Base-by-base conservation (phyloP, 2,329 filamentous ascomycete species). In the Beauveria sp. region DNA sequence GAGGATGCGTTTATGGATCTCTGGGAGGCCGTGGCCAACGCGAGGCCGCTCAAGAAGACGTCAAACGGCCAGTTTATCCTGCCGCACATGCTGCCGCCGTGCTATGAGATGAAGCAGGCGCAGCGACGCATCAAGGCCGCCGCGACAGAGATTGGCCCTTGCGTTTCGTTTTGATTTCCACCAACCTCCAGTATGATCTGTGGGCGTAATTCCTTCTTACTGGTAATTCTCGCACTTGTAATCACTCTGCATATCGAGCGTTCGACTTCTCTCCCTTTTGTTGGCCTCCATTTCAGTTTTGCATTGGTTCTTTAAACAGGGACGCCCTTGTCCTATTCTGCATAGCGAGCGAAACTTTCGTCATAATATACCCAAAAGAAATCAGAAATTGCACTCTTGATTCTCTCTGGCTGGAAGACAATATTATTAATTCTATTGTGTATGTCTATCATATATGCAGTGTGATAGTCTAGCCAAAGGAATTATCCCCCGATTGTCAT, bases 21-120 rank as follows among this genome's bases (percentile, higher is more conserved):
- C 10, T 71, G 68, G 70, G 65, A 67, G 65, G 30, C 59, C 2
- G 62, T 69, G 2, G 64, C 66, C 2, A 67, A 68, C 3, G 34
- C 51, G 2, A 22, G 69, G 43, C 67, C 66, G 3, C 16, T 71
- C 56, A 61, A 61, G 9, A 65, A 66, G 55, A 66, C 66, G 37
- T 14, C 62, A 8, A 63, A 64, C 8, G 64, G 66, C 0, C 59
- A 62, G 34, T 60, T 66, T 1, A 61, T 66, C 16, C 57, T 70
- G 52, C 64, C 64, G 47, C 48, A 59, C 18, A 59, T 61, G 58
- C 58, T 61, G 51, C 58, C 58, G 58, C 43, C 58, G 40, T 55
- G 44, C 20, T 41, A 20, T 28, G 50, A 60, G 41, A n/a, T 53
- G 28, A 52, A 44, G 37, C 40, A 16, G 24, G 5, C 34, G 16